phyloP scores from a whole-genome alignment of 805 yeast genomes.

The Cyberlindnera lachancei region DNA sequence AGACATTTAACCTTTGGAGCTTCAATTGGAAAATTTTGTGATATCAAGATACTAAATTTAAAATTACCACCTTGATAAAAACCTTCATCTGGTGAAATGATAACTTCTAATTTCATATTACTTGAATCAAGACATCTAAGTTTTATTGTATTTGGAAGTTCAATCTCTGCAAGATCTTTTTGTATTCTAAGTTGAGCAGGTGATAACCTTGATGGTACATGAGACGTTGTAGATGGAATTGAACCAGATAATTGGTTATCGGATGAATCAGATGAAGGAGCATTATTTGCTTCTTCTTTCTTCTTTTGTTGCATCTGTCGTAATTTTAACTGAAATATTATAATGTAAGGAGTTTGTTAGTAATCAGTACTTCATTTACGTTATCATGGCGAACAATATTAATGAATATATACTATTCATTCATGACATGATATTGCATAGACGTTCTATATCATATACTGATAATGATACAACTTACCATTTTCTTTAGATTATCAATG shows the following conservation, averaged over 20 bases:
- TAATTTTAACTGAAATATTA: slow-evolving; percentile 38
- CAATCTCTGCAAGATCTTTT: slow-evolving; percentile 66
- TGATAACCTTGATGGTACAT: slow-evolving; percentile 25
- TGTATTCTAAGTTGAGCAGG: slow-evolving; percentile 74
- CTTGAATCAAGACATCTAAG: slow-evolving; percentile 42
- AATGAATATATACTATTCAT: no score
- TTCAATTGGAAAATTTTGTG: slow-evolving; percentile 79
- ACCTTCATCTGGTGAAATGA: slow-evolving; percentile 64
- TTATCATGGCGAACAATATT: no score
- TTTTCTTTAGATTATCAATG: no score
- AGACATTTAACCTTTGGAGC: slow-evolving; percentile 79
- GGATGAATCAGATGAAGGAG: slow-evolving; percentile 1
- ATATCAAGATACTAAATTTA: slow-evolving; percentile 55
- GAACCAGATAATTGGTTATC: no score
- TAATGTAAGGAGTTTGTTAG: neutral
- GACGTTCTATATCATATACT: no score
- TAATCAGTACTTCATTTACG: no score
- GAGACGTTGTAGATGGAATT: no score
- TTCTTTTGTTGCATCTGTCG: slow-evolving; percentile 53
- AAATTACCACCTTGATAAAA: slow-evolving; percentile 65
- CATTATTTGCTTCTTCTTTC: slow-evolving; percentile 34
- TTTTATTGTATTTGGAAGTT: slow-evolving; percentile 50
- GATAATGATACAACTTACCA: no score
- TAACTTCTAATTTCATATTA: slow-evolving; percentile 52
- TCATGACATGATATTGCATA: no score